Evolutionary conservation across 1,139 yeast genomes (phyloP), one percentile per base, ranked within the genome.

Genomic region (Yamadazyma atlantica): DNA sequence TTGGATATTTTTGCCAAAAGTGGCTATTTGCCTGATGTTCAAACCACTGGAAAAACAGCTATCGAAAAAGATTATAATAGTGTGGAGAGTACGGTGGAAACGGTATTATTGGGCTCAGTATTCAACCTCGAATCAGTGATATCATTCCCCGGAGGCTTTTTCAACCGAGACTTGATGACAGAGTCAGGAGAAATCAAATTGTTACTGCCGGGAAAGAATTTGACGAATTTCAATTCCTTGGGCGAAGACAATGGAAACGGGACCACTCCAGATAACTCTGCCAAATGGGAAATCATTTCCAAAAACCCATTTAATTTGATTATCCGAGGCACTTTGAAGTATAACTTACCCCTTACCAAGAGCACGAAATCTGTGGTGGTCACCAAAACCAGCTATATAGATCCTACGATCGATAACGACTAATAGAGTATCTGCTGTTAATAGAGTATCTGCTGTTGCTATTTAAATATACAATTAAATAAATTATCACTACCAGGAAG

Each of bases 1-100:
- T 59, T 92, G 33, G 97, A 90, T 56, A 71, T 92, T 3, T 92
- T 92, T 67, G 97, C 97, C 1, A 83, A 85, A 50, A 80, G 94
- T 38, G 75, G 82, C 4, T 80, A 77, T 52, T 43, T 70, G 19
- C 60, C 62, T 2, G n/a, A 16, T 12, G 4, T 12, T 4, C 32
- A n/a, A 11, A 14, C 12, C 8, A 19, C 11, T 29, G 15, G 12
- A n/a, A n/a, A n/a, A n/a, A 29, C 7, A 4, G 16, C 11, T 4
- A 61, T 54, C 8, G 45, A 43, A 11, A 42, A 38, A 18, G 35
- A 30, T 10, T 39, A n/a, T 13, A 39, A 32, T 13, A 24, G 34
- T 7, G 42, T 33, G 4, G 41, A 40, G 13, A 39, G 46, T 4
- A 44, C 62, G 4, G 63, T 75, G 12, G 78, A 85, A 49, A 89